Evolutionary conservation across 2,329 filamentous ascomycete species (phyloP), one percentile per base, ranked within the genome.

Genomic region (Talaromyces sp.): DNA sequence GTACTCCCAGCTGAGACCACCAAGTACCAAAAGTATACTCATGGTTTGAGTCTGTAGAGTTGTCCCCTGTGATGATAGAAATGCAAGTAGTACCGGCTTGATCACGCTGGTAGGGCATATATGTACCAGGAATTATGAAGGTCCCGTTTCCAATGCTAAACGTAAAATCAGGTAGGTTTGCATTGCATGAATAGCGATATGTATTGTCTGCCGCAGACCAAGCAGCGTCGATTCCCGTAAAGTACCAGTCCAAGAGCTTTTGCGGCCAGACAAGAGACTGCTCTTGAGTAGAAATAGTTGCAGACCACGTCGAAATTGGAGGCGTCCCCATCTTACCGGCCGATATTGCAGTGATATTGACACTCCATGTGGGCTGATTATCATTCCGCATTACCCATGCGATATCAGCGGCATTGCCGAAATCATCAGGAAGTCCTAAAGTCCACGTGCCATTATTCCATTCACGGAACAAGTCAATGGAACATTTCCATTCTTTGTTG

Each of bases 281-380:
- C 14, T 59, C 56, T 59, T 41, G 31, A 6, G 56, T 59, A 11
- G 56, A 41, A 27, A 59, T 35, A n/a, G 56, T 45, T 41, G 56
- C 56, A 27, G 56, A 59, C 56, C 56, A 59, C 14, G 56, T 41
- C 7, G 16, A 13, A 19, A 43, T 43, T 27, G 56, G 56, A 41
- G 56, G 56, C 14, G n/a, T 41, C 35, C 14, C 24, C 37, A 14
- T 35, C 13, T 19, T 27, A 11, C 56, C 39, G 22, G 56, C 56
- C 11, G 35, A 59, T 41, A 59, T 45, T 59, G 56, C 56, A 39
- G 56, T 43, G 39, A 59, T 45, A 59, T 59, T 59, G n/a, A 59
- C 43, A 43, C 56, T 59, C 56, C 56, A 59, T 41, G 35, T 59
- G n/a, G 39, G n/a, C 10, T 24, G 35, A 59, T 59, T 16, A 27